phyloP scores from a whole-genome alignment of 2,329 filamentous ascomycete genomes.

The Phialophora verrucosa region DNA sequence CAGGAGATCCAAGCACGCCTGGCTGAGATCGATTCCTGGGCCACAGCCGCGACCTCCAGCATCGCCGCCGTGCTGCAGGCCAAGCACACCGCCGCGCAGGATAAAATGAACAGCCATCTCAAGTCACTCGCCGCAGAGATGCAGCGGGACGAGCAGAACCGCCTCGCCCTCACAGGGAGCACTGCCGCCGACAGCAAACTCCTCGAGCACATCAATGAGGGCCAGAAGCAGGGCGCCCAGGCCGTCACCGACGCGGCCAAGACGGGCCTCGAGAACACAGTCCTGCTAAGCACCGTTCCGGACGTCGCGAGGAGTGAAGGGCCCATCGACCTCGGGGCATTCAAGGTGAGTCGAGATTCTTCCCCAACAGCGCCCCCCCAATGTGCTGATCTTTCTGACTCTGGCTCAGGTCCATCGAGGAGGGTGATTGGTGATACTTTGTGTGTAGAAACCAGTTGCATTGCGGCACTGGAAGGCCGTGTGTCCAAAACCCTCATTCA shows the following conservation, averaged over 20 bases:
- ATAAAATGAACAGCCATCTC: conserved; percentile 1
- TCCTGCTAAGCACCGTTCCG: background rate
- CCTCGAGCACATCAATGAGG: background rate
- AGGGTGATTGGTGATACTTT: background rate
- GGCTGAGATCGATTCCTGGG: background rate
- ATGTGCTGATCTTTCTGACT: background rate
- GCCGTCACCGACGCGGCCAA: conserved; percentile 7
- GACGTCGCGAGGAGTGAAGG: conserved; percentile 8
- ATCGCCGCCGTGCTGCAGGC: background rate
- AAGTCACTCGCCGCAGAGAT: background rate
- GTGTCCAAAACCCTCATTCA: background rate
- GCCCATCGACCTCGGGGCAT: background rate
- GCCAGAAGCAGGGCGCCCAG: conserved; percentile 5
- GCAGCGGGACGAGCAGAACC: background rate
- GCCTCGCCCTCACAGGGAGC: background rate
- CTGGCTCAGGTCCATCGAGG: background rate
- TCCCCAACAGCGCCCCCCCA: no score
- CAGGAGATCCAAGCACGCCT: background rate
- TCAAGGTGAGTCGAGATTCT: background rate
- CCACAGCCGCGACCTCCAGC: background rate
- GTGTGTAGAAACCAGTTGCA: no score
- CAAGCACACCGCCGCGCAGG: background rate
- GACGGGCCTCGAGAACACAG: background rate
- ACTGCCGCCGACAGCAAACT: background rate
- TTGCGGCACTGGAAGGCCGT: background rate